phyloP scores from a whole-genome alignment of 208 protist species.

The Crithidia sp. region DNA sequence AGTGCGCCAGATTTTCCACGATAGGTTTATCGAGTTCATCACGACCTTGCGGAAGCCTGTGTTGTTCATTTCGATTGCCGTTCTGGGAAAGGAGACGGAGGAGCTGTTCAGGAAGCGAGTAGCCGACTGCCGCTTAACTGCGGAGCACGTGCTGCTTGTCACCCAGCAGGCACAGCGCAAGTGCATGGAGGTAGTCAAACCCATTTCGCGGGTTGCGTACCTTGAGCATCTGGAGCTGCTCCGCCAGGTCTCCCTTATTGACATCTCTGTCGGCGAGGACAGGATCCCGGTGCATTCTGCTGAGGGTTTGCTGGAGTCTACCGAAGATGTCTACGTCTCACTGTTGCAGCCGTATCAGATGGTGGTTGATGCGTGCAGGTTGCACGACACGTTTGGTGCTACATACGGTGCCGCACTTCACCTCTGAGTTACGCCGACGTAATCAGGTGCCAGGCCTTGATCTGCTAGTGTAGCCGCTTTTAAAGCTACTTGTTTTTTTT shows the following conservation, averaged over 20 bases:
- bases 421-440: constrained; percentile 9
- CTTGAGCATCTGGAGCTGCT: constrained; percentile 76
- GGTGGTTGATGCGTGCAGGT: constrained; percentile 75
- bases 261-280: constrained; percentile 81
- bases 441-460: too few relatives aligned
- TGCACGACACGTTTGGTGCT: constrained; percentile 75
- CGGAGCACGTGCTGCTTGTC: constrained; percentile 61
- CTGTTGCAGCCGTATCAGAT: constrained; percentile 85
- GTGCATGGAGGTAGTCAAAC: constrained; percentile 20
- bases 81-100: constrained; percentile 76
- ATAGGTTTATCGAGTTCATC: constrained; percentile 89
- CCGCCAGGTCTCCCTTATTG: constrained; percentile 79
- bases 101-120: constrained; percentile 47
- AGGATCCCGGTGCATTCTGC: constrained; percentile 65
- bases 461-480: too few relatives aligned
- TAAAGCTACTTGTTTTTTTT: too few relatives aligned
- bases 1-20: constrained; percentile 87
- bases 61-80: constrained; percentile 71
- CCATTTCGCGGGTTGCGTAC: constrained; percentile 42
- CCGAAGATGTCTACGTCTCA: constrained; percentile 71
- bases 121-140: constrained; percentile 55
- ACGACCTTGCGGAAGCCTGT: constrained; percentile 67
- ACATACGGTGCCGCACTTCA: constrained; percentile 29
- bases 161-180: constrained; percentile 46
- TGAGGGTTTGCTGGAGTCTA: constrained; percentile 54